Base-by-base conservation (phyloP, 805 yeast species). In the Ogataea saltuana region DNA sequence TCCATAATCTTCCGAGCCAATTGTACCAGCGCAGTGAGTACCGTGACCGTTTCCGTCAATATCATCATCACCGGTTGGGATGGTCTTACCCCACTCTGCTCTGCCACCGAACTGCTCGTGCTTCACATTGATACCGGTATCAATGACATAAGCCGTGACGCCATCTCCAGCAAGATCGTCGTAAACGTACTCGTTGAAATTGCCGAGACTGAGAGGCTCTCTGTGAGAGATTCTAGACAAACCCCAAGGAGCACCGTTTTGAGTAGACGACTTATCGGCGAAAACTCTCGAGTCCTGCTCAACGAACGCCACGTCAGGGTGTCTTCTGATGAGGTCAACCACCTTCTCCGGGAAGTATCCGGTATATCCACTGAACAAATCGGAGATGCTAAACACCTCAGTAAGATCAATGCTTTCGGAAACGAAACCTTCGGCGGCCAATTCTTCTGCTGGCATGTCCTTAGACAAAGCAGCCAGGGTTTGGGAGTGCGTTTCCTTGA, bases 11-110 rank as follows among this genome's bases (percentile, higher is more conserved):
- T 72, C 72, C 17, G 93, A 85, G 39, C 83, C 96, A 57, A 90
- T 87, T 26, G 95, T 88, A 68, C 96, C 97, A n/a, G 97, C 96
- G 70, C 95, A 88, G 61, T 89, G 97, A 34, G 96, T 88, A 59
- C 97, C 97, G 67, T 89, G 97, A 39, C 97, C 97, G 58, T 87
- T 85, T 41, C 88, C 93, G 63, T 90, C 96, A 33, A 72, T 58
- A 53, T 83, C 88, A 41, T 74, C 75, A 55, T 81, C 88, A 56
- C 82, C 83, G 40, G 65, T 55, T 53, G 95, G 95, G 53, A 87
- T 73, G 45, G 95, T 87, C 39, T 81, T 75, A 54, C 96, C 96
- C 95, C 95, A 87, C 29, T 63, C 62, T 33, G 96, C 95, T 69
- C 97, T 80, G 35, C 90, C 90, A 9, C 70, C 83, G 58, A 89